phyloP scores from a whole-genome alignment of 1,284 basidiomycete genomes.

The Xerocomus cyaneibrunnescens region DNA sequence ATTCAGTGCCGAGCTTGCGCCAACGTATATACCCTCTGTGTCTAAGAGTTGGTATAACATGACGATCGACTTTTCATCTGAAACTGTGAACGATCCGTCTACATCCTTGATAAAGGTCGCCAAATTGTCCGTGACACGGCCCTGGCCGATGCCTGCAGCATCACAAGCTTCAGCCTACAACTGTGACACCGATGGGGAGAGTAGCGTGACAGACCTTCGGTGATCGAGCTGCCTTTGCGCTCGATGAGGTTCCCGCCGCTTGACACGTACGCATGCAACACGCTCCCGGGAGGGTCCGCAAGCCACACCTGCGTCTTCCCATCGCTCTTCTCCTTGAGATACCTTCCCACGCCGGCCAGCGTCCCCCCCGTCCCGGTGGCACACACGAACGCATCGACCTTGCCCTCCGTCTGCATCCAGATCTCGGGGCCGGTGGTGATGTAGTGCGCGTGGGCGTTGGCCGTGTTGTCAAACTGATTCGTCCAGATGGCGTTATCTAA shows the following conservation, averaged over 20 bases:
- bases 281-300: constrained; percentile 95
- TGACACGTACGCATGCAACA: constrained; percentile 83
- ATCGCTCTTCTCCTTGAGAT: constrained; percentile 79
- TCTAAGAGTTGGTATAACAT: constrained; percentile 96
- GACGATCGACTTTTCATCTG: constrained; percentile 87
- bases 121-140: constrained; percentile 94
- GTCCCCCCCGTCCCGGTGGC: constrained; percentile 97
- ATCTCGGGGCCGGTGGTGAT: constrained; percentile 94
- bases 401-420: constrained; percentile 85
- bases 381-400: constrained; percentile 89
- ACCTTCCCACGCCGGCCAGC: constrained; percentile 86
- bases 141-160: constrained; percentile 88
- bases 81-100: constrained; percentile 81
- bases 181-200: neutral
- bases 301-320: constrained; percentile 91
- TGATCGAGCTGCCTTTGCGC: constrained; percentile 88
- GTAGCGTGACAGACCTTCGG: constrained; percentile 79
- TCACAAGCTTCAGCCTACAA: constrained; percentile 6
- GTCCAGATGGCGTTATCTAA: constrained; percentile 96
- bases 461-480: constrained; percentile 97
- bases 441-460: constrained; percentile 90
- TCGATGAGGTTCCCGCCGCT: constrained; percentile 82
- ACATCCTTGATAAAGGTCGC: constrained; percentile 80
- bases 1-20: constrained; percentile 95
- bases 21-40: constrained; percentile 93